phyloP scores from a whole-genome alignment of 139 green algal genomes.

The Volvox reticuliferus region DNA sequence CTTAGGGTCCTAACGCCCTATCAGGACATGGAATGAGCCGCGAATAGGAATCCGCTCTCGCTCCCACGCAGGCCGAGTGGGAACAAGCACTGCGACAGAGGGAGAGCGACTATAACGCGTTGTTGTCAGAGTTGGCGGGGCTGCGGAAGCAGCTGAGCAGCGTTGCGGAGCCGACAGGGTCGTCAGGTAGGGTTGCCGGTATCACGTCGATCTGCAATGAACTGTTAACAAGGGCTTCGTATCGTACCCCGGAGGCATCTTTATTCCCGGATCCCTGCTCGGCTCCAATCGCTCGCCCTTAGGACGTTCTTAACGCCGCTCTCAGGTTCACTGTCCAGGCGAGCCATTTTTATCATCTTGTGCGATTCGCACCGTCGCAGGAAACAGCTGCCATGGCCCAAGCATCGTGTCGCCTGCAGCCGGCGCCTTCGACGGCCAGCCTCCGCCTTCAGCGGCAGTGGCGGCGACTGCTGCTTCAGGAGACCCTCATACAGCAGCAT shows the following conservation, averaged over 20 bases:
- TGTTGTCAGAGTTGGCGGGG: constrained; percentile 29
- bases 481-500: neutral
- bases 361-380: neutral
- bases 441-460: neutral
- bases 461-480: neutral
- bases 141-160: constrained; percentile 30
- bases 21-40: too few species aligned
- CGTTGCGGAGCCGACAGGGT: neutral
- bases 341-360: too few species aligned
- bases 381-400: constrained; percentile 11
- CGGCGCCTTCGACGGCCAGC: neutral
- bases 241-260: too few species aligned
- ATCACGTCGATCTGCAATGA: too few species aligned
- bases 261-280: too few species aligned
- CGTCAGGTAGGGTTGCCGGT: neutral
- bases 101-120: neutral
- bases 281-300: too few species aligned
- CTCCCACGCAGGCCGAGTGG: constrained; percentile 20
- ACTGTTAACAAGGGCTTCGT: too few species aligned
- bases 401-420: neutral
- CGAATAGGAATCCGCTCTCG: neutral
- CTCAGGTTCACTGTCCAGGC: too few species aligned
- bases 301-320: too few species aligned
- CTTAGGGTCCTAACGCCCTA: too few species aligned
- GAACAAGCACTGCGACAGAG: constrained; percentile 30